phyloP scores from a whole-genome alignment of 225 moss, liverwort and hornwort species.

The Straminergon stramineum region DNA sequence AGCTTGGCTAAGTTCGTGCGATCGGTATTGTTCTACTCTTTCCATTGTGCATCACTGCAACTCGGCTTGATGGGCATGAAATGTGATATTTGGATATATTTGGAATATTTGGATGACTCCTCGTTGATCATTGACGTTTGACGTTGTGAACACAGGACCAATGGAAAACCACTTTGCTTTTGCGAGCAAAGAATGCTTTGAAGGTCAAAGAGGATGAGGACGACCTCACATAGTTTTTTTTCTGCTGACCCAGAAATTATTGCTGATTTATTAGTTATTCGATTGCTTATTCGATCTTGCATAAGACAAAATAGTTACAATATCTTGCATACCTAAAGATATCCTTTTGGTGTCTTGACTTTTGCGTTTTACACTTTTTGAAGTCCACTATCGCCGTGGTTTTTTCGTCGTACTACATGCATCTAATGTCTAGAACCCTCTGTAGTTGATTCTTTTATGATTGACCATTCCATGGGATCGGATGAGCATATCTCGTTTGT shows the following conservation, averaged over 20 bases:
- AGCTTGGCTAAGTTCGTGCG: not conserved
- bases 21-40: not conserved
- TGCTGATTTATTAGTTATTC: not conserved
- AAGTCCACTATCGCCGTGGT: not conserved
- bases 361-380: not conserved
- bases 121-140: not conserved
- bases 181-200: slow-evolving; percentile 91
- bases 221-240: slow-evolving; percentile 36
- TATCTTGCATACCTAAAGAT: not conserved
- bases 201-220: slow-evolving; percentile 85
- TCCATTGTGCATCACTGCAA: not conserved
- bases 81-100: not conserved
- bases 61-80: not conserved
- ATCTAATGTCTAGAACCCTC: not conserved
- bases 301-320: not conserved
- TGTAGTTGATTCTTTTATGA: slow-evolving; percentile 1
- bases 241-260: not conserved
- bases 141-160: slow-evolving; percentile 52
- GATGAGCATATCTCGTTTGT: not conserved
- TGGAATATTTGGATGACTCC: not conserved
- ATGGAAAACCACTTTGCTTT: slow-evolving; percentile 96
- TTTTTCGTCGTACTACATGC: not conserved
- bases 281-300: not conserved
- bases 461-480: not conserved
- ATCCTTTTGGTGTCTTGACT: slow-evolving; percentile 2